Evolutionary conservation across 108 stramenopile genomes (phyloP), one percentile per base, ranked within the genome.

Genomic region (Pseudonitzschia multiseries): DNA sequence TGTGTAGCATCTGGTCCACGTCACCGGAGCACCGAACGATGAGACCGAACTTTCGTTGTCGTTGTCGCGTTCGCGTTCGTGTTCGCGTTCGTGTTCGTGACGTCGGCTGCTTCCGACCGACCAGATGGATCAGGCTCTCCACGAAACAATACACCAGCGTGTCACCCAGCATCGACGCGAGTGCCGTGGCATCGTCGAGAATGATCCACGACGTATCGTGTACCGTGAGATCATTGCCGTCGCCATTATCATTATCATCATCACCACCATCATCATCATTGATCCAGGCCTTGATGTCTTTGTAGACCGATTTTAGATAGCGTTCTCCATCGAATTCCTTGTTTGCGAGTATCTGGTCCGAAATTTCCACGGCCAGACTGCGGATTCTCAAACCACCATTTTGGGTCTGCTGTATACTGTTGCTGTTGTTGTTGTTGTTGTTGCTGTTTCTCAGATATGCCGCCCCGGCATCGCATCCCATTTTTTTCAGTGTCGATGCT

Each of bases 181-280:
- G 57, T 15, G 84, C 69, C n/a, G 89, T 83, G 22, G 77, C 75
- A 65, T 89, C 84, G 68, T 93, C 92, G 57, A 90, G 42, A 32
- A 93, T 63, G 44, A 93, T 78, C 77, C 79, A 83, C 8, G 61
- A 31, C 8, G 54, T 36, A 56, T 15, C 9, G 4, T n/a, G 14
- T 53, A 36, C 43, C 17, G 41, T 17, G 27, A 26, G 36, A 43
- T 32, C 44, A 20, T 13, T 50, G 8, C 22, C 33, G 1, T 20
- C 46, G 18, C 43, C 41, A 15, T 65, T 24, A 20, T 8, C 17
- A 21, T 46, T 10, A 4, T 43, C 20, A 41, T 42, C 63, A 20
- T 48, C 22, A 33, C 32, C 27, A 59, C 26, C 29, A 20, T 59
- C 26, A 3, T 1, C 1, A n/a, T 1, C 20, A 65, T 62, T 18